phyloP scores from a whole-genome alignment of 768 basidiomycete genomes.

The Lactarius psammicola region DNA sequence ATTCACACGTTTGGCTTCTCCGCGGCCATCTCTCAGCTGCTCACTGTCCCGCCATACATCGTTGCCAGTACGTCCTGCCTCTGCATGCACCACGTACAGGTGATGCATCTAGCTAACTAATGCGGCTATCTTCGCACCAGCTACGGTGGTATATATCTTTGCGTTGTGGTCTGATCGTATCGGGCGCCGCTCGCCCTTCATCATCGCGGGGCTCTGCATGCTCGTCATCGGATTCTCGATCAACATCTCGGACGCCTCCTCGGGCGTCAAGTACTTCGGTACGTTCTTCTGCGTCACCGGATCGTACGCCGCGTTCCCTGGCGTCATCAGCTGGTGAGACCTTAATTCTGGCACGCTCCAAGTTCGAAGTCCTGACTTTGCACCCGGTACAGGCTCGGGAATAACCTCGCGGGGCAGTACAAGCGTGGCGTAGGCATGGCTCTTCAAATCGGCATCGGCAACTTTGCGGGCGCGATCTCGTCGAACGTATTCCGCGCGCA shows the following conservation, averaged over 20 bases:
- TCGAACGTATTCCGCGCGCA: conserved; percentile 58
- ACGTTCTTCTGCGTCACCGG: conserved; percentile 68
- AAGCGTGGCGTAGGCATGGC: conserved; percentile 70
- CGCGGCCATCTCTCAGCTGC: conserved; percentile 52
- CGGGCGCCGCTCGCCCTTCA: conserved; percentile 55
- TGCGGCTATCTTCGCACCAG: conserved; percentile 35
- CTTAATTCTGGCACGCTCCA: too few relatives aligned
- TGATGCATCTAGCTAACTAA: neutral
- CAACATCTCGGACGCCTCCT: conserved; percentile 53
- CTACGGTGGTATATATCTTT: conserved; percentile 50
- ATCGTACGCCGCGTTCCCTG: conserved; percentile 59
- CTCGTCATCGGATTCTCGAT: conserved; percentile 60
- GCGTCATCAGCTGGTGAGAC: conserved; percentile 56
- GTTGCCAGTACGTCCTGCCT: conserved; percentile 50
- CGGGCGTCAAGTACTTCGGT: conserved; percentile 67
- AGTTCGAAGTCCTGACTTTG: neutral
- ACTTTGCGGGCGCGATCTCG: conserved; percentile 63
- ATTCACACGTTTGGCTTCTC: conserved; percentile 51
- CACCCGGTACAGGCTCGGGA: conserved; percentile 50
- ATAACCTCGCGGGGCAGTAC: conserved; percentile 65
- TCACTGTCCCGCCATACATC: conserved; percentile 66
- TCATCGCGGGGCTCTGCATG: conserved; percentile 50
- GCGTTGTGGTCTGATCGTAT: conserved; percentile 59
- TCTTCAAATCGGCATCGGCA: conserved; percentile 64
- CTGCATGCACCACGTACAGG: too few relatives aligned